phyloP scores from a whole-genome alignment of 2,329 filamentous ascomycete genomes.

The Rutstroemia sp. region DNA sequence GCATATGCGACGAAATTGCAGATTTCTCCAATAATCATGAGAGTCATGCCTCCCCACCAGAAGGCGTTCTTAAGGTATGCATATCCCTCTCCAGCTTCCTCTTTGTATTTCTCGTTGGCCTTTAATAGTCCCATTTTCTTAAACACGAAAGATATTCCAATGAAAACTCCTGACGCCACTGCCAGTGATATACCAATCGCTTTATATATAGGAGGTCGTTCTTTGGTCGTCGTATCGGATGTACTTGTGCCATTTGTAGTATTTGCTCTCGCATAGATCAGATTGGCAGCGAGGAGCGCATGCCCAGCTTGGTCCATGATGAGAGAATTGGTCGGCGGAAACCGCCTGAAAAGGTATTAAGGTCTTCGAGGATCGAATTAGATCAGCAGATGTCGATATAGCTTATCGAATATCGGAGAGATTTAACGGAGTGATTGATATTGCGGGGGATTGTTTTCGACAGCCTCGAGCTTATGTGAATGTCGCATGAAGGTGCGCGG shows the following conservation, averaged over 20 bases:
- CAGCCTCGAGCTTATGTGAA: neutral
- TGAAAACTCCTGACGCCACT: slow-evolving; percentile 82
- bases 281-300: slow-evolving; percentile 32
- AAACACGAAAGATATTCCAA: slow-evolving; percentile 88
- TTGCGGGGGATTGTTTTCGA: neutral
- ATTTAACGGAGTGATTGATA: neutral
- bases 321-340: slow-evolving; percentile 14
- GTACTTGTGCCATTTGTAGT: slow-evolving; percentile 25
- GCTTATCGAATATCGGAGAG: neutral
- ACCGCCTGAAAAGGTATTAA: slow-evolving; percentile 1
- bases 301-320: slow-evolving; percentile 34
- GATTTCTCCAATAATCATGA: slow-evolving; percentile 95
- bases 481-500: neutral
- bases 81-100: slow-evolving; percentile 92
- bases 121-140: slow-evolving; percentile 89
- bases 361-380: slow-evolving; percentile 1
- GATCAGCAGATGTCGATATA: neutral
- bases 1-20: slow-evolving; percentile 97
- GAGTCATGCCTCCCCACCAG: slow-evolving; percentile 94
- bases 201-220: slow-evolving; percentile 54
- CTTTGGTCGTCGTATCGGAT: slow-evolving; percentile 16
- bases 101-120: slow-evolving; percentile 93
- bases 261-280: slow-evolving; percentile 39
- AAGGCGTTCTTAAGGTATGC: slow-evolving; percentile 91
- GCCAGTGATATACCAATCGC: slow-evolving; percentile 80